Evolutionary conservation across 2,329 filamentous ascomycete species (phyloP).

Genomic region (Pseudodiploospora longispora): DNA sequence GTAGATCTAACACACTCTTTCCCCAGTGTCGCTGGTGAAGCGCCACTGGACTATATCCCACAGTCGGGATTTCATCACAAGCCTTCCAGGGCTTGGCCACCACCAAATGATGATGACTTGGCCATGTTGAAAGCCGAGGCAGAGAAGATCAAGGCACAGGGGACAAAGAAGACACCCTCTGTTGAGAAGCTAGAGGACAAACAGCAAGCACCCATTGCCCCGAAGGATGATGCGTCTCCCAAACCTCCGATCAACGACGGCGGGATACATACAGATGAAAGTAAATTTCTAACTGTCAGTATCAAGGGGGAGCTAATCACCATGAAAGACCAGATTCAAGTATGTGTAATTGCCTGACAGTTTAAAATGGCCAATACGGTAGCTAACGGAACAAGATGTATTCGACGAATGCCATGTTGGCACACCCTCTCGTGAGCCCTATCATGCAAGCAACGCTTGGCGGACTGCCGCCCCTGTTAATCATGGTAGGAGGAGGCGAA

Average conservation of each 20-base stretch:
- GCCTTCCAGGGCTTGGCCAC: slow-evolving; percentile 86
- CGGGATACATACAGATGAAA: slow-evolving; percentile 18
- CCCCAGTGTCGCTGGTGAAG: slow-evolving; percentile 70
- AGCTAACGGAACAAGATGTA: slow-evolving; percentile 44
- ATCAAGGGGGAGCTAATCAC: slow-evolving; percentile 64
- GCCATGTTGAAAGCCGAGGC: slow-evolving; percentile 43
- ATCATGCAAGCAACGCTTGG: slow-evolving; percentile 82
- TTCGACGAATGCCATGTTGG: slow-evolving; percentile 74
- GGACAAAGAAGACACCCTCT: slow-evolving; percentile 13
- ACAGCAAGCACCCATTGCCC: slow-evolving; percentile 25
- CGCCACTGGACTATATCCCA: slow-evolving; percentile 80
- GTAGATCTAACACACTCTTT: slow-evolving; percentile 94
- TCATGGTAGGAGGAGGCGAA: slow-evolving; percentile 83
- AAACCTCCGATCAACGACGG: slow-evolving; percentile 19
- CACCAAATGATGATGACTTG: slow-evolving; percentile 72
- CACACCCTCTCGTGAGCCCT: slow-evolving; percentile 85
- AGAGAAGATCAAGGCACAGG: slow-evolving; percentile 28
- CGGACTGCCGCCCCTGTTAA: slow-evolving; percentile 77
- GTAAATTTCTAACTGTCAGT: slow-evolving; percentile 49
- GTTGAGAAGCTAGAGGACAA: slow-evolving; percentile 21
- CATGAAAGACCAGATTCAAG: slow-evolving; percentile 87
- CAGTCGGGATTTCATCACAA: slow-evolving; percentile 81
- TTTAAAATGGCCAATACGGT: background rate
- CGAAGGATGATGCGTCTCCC: slow-evolving; percentile 12
- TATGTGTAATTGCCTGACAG: slow-evolving; percentile 25